These are phyloP conservation scores for Leucogyrophana mollusca DNA, from an alignment of 768 basidiomycete genomes.

Conservation along the genomic window DNA sequence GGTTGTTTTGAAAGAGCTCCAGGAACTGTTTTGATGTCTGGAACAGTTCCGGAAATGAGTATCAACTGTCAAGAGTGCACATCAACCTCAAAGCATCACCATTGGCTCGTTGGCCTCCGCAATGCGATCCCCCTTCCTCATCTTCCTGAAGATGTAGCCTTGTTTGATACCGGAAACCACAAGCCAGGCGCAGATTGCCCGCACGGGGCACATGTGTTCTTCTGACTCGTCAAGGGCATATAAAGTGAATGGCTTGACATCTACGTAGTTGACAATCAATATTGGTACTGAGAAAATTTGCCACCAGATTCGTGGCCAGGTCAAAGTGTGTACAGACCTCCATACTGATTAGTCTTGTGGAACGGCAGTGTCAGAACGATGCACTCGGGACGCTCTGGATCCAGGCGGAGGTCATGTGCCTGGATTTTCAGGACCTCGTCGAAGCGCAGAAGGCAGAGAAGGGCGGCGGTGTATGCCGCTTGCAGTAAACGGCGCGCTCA, in stretches of 20 bases:
- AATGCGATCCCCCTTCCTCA: conserved; percentile 28
- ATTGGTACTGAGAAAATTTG: not conserved
- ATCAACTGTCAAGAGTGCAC: not conserved
- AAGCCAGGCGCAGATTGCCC: conserved; percentile 33
- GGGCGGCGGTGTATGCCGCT: conserved; percentile 31
- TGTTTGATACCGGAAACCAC: conserved; percentile 10
- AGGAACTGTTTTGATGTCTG: conserved; percentile 38
- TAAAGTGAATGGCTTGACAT: conserved; percentile 30
- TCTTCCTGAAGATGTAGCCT: conserved; percentile 34
- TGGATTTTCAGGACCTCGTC: conserved; percentile 36
- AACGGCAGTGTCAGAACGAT: conserved; percentile 22
- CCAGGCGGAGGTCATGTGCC: conserved; percentile 20
- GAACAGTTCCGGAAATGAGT: not conserved
- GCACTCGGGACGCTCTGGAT: not conserved
- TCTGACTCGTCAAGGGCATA: conserved; percentile 19
- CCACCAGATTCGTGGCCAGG: no score
- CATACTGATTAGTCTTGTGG: conserved; percentile 28
- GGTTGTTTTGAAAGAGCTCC: conserved; percentile 37
- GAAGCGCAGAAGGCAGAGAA: conserved; percentile 32
- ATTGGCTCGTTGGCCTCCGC: conserved; percentile 18
- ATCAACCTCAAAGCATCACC: no score
- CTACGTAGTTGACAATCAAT: conserved; percentile 11
- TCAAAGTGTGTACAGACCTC: conserved; percentile 20
- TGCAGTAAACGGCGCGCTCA: conserved; percentile 23
- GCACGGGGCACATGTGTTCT: conserved; percentile 33